Base-by-base conservation (phyloP, 2,329 filamentous ascomycete genomes). In the Sporothrix mexicana region DNA sequence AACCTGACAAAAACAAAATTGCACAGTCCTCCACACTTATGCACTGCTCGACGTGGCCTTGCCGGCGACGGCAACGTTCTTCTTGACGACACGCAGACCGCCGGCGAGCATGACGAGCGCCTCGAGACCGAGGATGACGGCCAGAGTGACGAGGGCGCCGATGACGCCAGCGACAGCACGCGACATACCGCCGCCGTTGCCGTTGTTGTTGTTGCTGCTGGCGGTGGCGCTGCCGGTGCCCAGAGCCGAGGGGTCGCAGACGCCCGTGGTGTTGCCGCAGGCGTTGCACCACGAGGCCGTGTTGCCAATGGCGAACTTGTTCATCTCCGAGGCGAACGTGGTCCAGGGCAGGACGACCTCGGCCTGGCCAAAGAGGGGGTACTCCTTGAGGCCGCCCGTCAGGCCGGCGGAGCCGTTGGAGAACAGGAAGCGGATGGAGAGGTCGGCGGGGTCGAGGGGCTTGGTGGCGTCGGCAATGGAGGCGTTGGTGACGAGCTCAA, bases 131-230 rank as follows among this genome's bases (percentile, higher is more conserved):
- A 87, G 80, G 17, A 88, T 81, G 12, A 87, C 84, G 10, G 83
- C 82, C 5, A 89, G 80, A 0, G 87, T 87, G 51, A 92, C 84
- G 76, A 94, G 81, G 59, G 94, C 93, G 61, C 93, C 91, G 69
- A 97, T 94, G 5, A 95, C 93, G 69, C 94, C 93, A 0, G 93
- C 93, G n/a, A 95, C 89, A 6, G 88, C 86, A 51, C 85, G 88
- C 69, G 91, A 92, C 41, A 97, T 84, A 9, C 87, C 86, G 69
- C 82, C 80, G 25, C 74, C 76, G 23, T 75, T 75, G 20, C 76
- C 74, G n/a, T 78, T 78, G 30, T 77, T 45, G 49, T 49, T 15
- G 23, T 25, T 53, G n/a, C 30, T 76, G 66, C 23, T 43, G 30
- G 41, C 17, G 61, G 77, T 77, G 9, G 78, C 72, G 4, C 77